phyloP scores from a whole-genome alignment of 164 flowering plant genomes.

The Cinnamomum chago region DNA sequence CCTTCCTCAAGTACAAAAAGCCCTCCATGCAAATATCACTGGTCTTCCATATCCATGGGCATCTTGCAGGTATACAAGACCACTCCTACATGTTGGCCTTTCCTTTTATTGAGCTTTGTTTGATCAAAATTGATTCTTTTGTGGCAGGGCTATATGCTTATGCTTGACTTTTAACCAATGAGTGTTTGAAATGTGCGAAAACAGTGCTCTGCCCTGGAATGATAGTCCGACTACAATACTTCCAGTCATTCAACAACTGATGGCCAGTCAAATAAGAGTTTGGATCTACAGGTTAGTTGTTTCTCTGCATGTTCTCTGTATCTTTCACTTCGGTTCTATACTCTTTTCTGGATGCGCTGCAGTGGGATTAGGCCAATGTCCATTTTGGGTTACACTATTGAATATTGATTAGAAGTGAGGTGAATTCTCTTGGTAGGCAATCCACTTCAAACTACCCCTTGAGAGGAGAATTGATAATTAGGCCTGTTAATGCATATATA shows the following conservation, averaged over 20 bases:
- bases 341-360: no score
- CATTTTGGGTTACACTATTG: no score
- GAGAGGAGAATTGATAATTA: neutral
- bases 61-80: constrained; percentile 16
- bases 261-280: constrained; percentile 26
- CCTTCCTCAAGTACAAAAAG: constrained; percentile 32
- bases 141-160: neutral
- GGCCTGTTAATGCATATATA: neutral
- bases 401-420: no score
- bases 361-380: no score
- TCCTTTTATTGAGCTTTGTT: no score
- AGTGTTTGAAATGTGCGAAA: no score
- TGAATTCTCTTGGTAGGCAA: no score
- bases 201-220: constrained; percentile 12
- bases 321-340: no score
- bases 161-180: no score
- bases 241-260: constrained; percentile 27
- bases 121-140: no score
- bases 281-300: constrained; percentile 40
- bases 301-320: neutral
- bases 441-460: no score
- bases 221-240: constrained; percentile 26
- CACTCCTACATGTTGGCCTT: no score
- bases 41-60: constrained; percentile 21
- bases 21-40: constrained; percentile 24